Conservation (phyloP, 305 asterid genomes). For the Fraxinus floribunda region DNA sequence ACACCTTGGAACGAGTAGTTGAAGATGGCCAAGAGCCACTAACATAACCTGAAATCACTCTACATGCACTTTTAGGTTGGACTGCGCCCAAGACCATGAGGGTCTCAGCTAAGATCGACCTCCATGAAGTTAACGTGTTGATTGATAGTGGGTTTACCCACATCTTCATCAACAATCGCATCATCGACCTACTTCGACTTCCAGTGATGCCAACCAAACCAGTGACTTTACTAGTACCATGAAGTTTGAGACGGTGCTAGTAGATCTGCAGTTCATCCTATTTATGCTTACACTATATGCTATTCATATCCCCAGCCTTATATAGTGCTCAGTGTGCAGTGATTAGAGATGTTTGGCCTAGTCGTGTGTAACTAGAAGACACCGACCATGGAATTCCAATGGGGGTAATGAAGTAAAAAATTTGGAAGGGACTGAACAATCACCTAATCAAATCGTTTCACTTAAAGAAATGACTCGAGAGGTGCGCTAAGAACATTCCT, state of each 20-base stretch:
- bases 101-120: neutral
- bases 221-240: neutral
- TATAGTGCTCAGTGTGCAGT: no score
- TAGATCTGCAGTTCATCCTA: no score
- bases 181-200: neutral
- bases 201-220: neutral
- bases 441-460: neutral
- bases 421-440: neutral
- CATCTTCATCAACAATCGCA: neutral
- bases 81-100: neutral
- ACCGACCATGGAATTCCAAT: no score
- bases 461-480: neutral
- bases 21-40: no score
- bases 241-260: no score
- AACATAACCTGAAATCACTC: neutral
- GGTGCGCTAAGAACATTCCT: no score
- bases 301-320: no score
- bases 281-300: no score
- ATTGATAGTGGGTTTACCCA: slow-evolving; percentile 12
- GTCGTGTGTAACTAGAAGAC: no score
- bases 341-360: no score
- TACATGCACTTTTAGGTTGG: neutral
- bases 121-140: neutral
- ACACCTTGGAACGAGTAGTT: no score
- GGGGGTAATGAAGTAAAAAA: no score